Evolutionary conservation across 2,329 filamentous ascomycete species (phyloP).

Genomic region (Pezicula rhizophila): DNA sequence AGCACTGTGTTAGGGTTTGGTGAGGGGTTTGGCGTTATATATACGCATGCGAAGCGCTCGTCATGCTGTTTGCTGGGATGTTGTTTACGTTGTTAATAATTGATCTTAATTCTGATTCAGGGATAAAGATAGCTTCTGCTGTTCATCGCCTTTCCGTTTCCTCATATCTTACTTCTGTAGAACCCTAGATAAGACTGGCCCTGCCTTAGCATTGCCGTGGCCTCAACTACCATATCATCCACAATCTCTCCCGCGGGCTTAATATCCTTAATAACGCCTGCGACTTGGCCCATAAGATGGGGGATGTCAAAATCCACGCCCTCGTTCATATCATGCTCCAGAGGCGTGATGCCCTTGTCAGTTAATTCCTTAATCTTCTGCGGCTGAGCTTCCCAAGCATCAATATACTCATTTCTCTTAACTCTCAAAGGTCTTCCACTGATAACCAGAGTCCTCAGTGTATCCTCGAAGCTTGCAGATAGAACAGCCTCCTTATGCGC

Average conservation of each 20-base stretch:
- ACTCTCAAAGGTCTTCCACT: constrained; percentile 76
- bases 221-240: constrained; percentile 81
- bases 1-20: constrained; percentile 1
- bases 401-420: constrained; percentile 77
- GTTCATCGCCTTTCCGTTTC: neutral
- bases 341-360: constrained; percentile 69
- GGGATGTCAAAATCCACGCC: constrained; percentile 79
- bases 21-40: constrained; percentile 14
- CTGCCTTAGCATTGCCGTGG: constrained; percentile 58
- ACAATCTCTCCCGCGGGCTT: constrained; percentile 81
- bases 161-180: neutral
- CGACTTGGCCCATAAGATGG: constrained; percentile 91
- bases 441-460: constrained; percentile 74
- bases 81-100: neutral
- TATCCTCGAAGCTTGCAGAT: constrained; percentile 71
- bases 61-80: constrained; percentile 15
- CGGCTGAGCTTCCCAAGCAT: constrained; percentile 71
- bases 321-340: constrained; percentile 77
- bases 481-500: constrained; percentile 83
- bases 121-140: neutral
- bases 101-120: neutral
- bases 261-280: constrained; percentile 68
- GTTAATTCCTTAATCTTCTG: constrained; percentile 71
- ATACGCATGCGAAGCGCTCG: constrained; percentile 29
- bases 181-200: constrained; percentile 52